Evolutionary conservation across 805 yeast genomes (phyloP), one percentile per base, ranked within the genome.

Genomic region (Yarrowia osloensis): DNA sequence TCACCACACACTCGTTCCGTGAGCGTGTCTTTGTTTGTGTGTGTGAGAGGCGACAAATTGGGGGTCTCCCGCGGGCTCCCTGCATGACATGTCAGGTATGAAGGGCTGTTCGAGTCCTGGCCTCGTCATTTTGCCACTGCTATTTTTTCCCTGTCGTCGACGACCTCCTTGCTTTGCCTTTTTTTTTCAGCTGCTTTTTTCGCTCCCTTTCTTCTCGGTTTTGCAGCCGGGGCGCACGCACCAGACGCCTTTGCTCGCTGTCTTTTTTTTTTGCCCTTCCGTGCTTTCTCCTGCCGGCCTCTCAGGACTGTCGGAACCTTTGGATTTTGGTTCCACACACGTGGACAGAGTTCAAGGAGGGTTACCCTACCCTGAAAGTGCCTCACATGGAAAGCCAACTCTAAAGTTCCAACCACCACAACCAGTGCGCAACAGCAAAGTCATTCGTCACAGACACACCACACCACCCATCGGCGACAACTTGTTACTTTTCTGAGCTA

Each of bases 321-420:
- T 13, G 49, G 29, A 0, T 15, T 24, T 44, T 44, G 49, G 50
- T 57, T 22, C 26, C 49, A 33, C 63, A 57, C 63, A 57, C 63
- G 63, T 57, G 63, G 63, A 54, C 61, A 54, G 61, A 54, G 61
- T 54, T 54, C 63, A 35, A 26, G 33, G 49, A 11, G 47, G 26
- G 63, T 57, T 57, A 57, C 63, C 63, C 63, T 26, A 29, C 63
- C 31, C 63, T 57, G 63, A 57, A 57, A 57, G 63, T 57, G 61
- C 63, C 63, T 57, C 63, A 57, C 63, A 39, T 57, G 49, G 2
- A 39, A 39, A 24, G 37, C 39, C 49, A 57, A 57, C 63, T 39
- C 63, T 57, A 57, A 57, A 57, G 63, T 39, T 57, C 47, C 63
- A 57, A 57, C 63, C 47, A 39, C 47, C 49, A 57, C 63, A 55